Evolutionary conservation across 1,139 yeast species (phyloP).

Genomic region (Kodamaea arcana): DNA sequence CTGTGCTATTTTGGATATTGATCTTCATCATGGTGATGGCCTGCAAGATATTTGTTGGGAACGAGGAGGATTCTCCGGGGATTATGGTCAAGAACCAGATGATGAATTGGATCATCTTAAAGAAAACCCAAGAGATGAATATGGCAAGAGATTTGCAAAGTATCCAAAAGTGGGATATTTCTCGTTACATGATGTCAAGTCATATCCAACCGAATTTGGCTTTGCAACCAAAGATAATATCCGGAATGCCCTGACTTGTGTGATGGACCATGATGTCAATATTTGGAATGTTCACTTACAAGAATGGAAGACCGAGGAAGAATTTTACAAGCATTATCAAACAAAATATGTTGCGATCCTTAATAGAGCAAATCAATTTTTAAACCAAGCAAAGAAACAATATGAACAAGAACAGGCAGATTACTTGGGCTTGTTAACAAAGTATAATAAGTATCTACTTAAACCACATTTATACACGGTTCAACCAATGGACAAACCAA

Average conservation of each 20-base stretch:
- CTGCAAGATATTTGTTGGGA: conserved; percentile 87
- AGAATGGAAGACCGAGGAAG: conserved; percentile 58
- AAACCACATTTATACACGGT: conserved; percentile 27
- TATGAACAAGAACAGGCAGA: conserved; percentile 38
- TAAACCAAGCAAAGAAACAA: conserved; percentile 46
- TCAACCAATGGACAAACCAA: conserved; percentile 25
- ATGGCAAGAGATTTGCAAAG: conserved; percentile 50
- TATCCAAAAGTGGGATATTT: conserved; percentile 76
- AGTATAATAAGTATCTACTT: conserved; percentile 25
- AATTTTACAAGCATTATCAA: conserved; percentile 62
- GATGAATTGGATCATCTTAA: conserved; percentile 32
- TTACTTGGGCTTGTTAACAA: conserved; percentile 25
- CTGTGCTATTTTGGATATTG: conserved; percentile 79
- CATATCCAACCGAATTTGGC: conserved; percentile 81
- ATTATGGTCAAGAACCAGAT: conserved; percentile 44
- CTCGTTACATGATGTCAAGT: conserved; percentile 80
- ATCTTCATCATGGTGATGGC: conserved; percentile 91
- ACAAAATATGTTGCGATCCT: conserved; percentile 60
- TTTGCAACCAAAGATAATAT: conserved; percentile 70
- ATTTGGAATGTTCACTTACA: conserved; percentile 85
- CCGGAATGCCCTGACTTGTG: conserved; percentile 75
- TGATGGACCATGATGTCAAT: conserved; percentile 73
- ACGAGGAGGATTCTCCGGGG: conserved; percentile 59
- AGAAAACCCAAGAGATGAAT: conserved; percentile 42
- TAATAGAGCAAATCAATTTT: conserved; percentile 65